Conservation (phyloP, 164 flowering plant species). For the Annona cherimola region DNA sequence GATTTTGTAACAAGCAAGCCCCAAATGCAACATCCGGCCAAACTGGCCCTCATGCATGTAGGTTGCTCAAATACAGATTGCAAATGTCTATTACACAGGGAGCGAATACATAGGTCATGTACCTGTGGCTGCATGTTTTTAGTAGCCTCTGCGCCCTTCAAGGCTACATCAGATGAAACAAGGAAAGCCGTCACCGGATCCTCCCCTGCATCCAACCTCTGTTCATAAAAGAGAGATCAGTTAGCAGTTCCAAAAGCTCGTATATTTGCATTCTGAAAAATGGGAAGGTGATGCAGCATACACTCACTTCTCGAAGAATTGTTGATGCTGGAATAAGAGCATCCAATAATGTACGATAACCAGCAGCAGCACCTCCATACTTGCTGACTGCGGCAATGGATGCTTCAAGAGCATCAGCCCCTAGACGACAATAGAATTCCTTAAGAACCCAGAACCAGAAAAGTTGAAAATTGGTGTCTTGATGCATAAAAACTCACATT, state of each 20-base stretch:
- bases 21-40: too few relatives aligned
- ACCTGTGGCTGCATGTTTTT: conserved; percentile 79
- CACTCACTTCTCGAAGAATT: conserved; percentile 63
- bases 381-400: conserved; percentile 78
- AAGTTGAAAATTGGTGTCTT: background rate
- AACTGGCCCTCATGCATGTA: too few relatives aligned
- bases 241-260: background rate
- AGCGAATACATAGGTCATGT: background rate
- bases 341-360: conserved; percentile 85
- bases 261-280: background rate
- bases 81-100: background rate
- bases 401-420: conserved; percentile 86
- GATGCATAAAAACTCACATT: conserved; percentile 45
- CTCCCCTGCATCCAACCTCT: conserved; percentile 68
- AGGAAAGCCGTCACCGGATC: conserved; percentile 70
- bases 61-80: background rate
- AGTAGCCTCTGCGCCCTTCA: conserved; percentile 83
- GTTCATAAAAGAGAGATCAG: conserved; percentile 14
- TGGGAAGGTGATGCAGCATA: background rate
- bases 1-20: too few relatives aligned
- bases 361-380: conserved; percentile 90
- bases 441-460: background rate
- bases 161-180: conserved; percentile 79
- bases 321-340: conserved; percentile 84
- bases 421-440: conserved; percentile 35